phyloP scores from a whole-genome alignment of 179 eudicot genomes.

The Actinidia arguta region DNA sequence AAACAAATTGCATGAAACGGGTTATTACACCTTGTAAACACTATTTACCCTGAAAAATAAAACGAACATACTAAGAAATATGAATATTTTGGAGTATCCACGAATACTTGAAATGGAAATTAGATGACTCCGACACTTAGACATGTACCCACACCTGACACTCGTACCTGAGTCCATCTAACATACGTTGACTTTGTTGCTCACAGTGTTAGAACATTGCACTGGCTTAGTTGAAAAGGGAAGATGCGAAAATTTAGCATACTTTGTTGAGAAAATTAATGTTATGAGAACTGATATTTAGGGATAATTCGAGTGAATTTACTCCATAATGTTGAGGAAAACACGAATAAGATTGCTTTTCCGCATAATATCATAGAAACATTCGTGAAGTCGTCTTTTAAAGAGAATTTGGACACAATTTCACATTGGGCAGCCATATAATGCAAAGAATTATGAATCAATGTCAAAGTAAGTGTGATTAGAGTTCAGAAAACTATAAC shows the following conservation, averaged over 20 bases:
- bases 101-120: no score
- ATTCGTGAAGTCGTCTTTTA: neutral
- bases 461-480: no score
- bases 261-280: neutral
- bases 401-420: neutral
- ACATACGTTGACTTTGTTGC: neutral
- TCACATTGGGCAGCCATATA: neutral
- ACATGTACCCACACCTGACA: no score
- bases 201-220: neutral
- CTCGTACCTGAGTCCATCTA: neutral
- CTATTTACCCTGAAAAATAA: no score
- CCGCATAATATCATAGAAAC: neutral
- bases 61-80: no score
- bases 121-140: no score
- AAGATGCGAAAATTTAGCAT: neutral
- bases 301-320: neutral
- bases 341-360: neutral
- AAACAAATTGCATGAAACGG: no score
- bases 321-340: neutral
- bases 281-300: neutral
- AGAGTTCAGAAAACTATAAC: no score
- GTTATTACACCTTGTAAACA: no score
- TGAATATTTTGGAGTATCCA: no score
- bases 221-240: neutral
- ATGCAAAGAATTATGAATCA: neutral